phyloP scores from a whole-genome alignment of 257 asterid species.

The Buddleja alternifolia region DNA sequence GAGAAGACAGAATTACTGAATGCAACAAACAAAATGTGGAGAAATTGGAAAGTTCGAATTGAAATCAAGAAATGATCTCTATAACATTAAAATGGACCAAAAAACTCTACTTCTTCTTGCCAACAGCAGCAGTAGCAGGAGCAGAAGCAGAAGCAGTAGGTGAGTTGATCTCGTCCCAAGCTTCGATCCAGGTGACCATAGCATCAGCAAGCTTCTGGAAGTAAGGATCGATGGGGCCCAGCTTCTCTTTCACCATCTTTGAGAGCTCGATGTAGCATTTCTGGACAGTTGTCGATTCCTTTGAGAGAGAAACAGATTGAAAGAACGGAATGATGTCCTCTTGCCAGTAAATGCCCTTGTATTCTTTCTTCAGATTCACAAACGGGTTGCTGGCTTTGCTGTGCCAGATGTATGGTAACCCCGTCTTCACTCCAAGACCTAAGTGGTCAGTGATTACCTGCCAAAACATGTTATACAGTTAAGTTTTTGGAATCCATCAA shows the following conservation, averaged over 20 bases:
- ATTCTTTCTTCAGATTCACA: slow-evolving; percentile 69
- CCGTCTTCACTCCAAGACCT: slow-evolving; percentile 71
- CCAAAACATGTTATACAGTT: background rate
- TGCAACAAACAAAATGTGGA: slow-evolving; percentile 13
- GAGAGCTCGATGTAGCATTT: slow-evolving; percentile 72
- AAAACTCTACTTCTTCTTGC: slow-evolving; percentile 35
- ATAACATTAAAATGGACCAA: background rate
- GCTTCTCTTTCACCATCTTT: slow-evolving; percentile 60
- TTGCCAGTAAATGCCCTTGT: slow-evolving; percentile 75
- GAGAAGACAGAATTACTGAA: background rate
- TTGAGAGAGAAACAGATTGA: slow-evolving; percentile 51
- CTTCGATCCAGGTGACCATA: slow-evolving; percentile 73
- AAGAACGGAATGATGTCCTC: slow-evolving; percentile 78
- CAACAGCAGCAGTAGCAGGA: slow-evolving; percentile 26
- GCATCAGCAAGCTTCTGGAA: slow-evolving; percentile 67
- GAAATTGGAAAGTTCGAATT: background rate
- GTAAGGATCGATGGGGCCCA: slow-evolving; percentile 59
- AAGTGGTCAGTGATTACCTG: slow-evolving; percentile 72
- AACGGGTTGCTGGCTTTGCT: slow-evolving; percentile 84
- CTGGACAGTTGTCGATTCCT: slow-evolving; percentile 65
- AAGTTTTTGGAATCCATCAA: background rate
- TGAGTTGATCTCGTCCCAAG: slow-evolving; percentile 66
- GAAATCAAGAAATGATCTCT: background rate
- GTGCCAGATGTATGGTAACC: slow-evolving; percentile 84
- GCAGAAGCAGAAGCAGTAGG: slow-evolving; percentile 14